Evolutionary conservation across 139 green algal species (phyloP).

Genomic region (Picochlorum sp.): DNA sequence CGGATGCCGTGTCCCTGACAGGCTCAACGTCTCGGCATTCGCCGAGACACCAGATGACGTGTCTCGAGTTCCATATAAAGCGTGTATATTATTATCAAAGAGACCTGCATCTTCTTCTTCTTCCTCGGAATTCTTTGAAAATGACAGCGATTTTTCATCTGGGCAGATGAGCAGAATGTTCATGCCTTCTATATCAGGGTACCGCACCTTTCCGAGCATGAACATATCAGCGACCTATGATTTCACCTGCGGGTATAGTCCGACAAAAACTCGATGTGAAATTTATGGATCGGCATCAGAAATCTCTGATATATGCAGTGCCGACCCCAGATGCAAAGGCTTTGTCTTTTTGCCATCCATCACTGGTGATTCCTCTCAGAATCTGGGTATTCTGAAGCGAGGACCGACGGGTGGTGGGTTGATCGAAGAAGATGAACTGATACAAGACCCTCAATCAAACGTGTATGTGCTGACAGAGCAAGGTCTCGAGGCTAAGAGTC

Average conservation of each 20-base stretch:
- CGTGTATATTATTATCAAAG: too few relatives aligned
- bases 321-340: not conserved
- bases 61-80: too few relatives aligned
- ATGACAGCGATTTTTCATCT: too few relatives aligned
- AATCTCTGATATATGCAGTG: not conserved
- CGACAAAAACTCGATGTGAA: not conserved
- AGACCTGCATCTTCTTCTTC: too few relatives aligned
- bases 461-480: not conserved
- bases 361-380: not conserved
- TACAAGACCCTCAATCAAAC: not conserved
- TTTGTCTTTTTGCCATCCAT: not conserved
- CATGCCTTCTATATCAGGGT: not conserved
- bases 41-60: too few relatives aligned
- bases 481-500: not conserved
- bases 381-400: not conserved
- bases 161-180: not conserved
- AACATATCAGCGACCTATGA: not conserved
- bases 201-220: not conserved
- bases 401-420: not conserved
- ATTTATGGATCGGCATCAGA: not conserved
- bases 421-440: not conserved
- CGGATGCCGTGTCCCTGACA: too few relatives aligned
- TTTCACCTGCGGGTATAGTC: not conserved
- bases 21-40: too few relatives aligned
- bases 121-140: too few relatives aligned